Percentiles rank a stretch among this genome's conserved stretches.
Evolutionary conservation across 2,329 filamentous ascomycete genomes (phyloP).

Genomic region (Stenocarpella maydis): DNA sequence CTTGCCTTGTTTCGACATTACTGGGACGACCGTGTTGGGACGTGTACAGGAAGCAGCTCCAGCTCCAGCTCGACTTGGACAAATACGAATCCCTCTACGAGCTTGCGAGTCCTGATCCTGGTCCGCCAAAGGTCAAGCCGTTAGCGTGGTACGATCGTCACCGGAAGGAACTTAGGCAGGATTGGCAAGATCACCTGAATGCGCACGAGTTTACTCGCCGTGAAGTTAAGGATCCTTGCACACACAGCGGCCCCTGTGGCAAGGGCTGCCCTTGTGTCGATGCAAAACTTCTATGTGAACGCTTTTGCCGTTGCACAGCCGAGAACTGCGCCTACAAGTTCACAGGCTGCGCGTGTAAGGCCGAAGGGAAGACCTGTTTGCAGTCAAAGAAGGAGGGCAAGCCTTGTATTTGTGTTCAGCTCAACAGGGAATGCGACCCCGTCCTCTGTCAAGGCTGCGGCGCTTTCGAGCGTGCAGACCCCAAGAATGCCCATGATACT

Average conservation of each 20-base stretch:
- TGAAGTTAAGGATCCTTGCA: constrained; percentile 70
- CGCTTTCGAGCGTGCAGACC: constrained; percentile 72
- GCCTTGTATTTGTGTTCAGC: constrained; percentile 74
- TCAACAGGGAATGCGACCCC: constrained; percentile 83
- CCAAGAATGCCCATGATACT: constrained; percentile 69
- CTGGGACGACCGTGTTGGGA: constrained; percentile 62
- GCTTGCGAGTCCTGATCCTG: constrained; percentile 38
- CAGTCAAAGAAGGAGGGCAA: constrained; percentile 62
- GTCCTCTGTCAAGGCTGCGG: constrained; percentile 78
- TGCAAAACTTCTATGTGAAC: constrained; percentile 73
- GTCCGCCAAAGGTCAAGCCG: constrained; percentile 51
- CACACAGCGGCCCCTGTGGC: constrained; percentile 72
- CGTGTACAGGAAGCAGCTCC: constrained; percentile 54
- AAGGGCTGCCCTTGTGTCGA: constrained; percentile 69
- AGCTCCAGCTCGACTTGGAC: constrained; percentile 50
- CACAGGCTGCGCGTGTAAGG: constrained; percentile 71
- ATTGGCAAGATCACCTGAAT: constrained; percentile 64
- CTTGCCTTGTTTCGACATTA: constrained; percentile 60
- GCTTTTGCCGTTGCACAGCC: constrained; percentile 71
- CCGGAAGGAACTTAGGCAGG: constrained; percentile 60
- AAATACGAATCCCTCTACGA: constrained; percentile 39
- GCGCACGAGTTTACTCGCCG: constrained; percentile 64
- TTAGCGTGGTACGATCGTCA: constrained; percentile 65
- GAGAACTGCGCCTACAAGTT: constrained; percentile 69
- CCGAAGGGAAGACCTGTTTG: constrained; percentile 65